Percentiles rank a stretch among this genome's conserved stretches.
phyloP scores from a whole-genome alignment of 2,329 filamentous ascomycete genomes.

The Colletotrichum shisoi region DNA sequence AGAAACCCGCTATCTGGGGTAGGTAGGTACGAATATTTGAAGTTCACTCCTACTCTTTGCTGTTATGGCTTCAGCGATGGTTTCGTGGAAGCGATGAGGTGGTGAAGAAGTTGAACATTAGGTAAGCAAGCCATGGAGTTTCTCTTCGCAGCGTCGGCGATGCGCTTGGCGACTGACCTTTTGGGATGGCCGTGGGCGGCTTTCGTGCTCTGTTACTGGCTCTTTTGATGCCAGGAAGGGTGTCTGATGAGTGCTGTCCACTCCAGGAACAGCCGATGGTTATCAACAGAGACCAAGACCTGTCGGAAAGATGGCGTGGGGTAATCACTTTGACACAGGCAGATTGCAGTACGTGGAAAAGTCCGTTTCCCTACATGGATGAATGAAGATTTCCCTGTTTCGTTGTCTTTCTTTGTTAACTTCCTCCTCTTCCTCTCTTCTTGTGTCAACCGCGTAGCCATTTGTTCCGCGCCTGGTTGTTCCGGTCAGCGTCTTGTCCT shows the following conservation, averaged over 20 bases:
- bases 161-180: background rate
- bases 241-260: slow-evolving; percentile 16
- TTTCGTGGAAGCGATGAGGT: slow-evolving; percentile 10
- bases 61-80: slow-evolving; percentile 7
- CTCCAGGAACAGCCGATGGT: background rate
- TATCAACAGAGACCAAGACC: background rate
- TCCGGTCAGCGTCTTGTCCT: slow-evolving; percentile 2
- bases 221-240: slow-evolving; percentile 9
- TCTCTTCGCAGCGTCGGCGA: slow-evolving; percentile 3
- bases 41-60: slow-evolving; percentile 10
- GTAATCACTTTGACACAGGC: slow-evolving; percentile 17
- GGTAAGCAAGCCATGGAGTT: slow-evolving; percentile 8
- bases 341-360: background rate
- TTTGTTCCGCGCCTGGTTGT: slow-evolving; percentile 17
- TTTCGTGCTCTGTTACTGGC: slow-evolving; percentile 35
- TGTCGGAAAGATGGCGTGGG: slow-evolving; percentile 14
- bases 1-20: slow-evolving; percentile 19
- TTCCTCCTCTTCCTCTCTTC: background rate
- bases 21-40: slow-evolving; percentile 4
- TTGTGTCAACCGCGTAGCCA: background rate
- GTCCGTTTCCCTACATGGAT: too few relatives aligned
- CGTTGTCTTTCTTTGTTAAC: background rate
- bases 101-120: slow-evolving; percentile 8
- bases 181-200: slow-evolving; percentile 19
- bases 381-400: too few relatives aligned